These are phyloP conservation scores for Tulasnella sp. DNA, from an alignment of 768 basidiomycete species.

Conservation along the genomic window DNA sequence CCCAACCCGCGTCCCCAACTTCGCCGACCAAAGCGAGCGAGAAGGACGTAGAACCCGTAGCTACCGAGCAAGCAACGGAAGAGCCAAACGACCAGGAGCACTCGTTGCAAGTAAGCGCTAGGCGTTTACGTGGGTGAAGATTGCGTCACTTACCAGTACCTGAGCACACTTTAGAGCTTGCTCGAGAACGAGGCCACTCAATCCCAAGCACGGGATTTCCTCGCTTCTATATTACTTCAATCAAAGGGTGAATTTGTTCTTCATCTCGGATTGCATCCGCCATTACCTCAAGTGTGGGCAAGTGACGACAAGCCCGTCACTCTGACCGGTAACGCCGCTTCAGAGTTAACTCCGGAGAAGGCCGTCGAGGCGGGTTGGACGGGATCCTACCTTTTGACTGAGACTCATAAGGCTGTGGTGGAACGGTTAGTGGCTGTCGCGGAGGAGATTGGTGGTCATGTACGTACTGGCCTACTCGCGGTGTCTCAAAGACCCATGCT, in stretches of 20 bases:
- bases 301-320: neutral
- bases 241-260: conserved; percentile 64
- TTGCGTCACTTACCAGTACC: neutral
- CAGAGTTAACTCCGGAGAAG: conserved; percentile 27
- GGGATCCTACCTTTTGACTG: conserved; percentile 38
- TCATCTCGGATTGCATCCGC: conserved; percentile 58
- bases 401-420: conserved; percentile 41
- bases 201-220: conserved; percentile 41
- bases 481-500: neutral
- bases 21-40: neutral
- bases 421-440: conserved; percentile 37
- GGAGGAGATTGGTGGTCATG: conserved; percentile 76
- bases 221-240: conserved; percentile 57
- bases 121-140: neutral
- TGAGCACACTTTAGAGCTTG: neutral
- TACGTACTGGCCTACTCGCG: conserved; percentile 22
- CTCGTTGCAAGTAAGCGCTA: neutral
- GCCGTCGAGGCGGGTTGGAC: conserved; percentile 36
- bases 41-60: neutral
- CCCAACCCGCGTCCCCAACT: neutral
- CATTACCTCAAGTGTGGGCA: conserved; percentile 42
- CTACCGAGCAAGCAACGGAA: neutral
- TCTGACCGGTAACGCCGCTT: conserved; percentile 25
- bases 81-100: neutral
- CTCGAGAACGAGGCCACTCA: neutral